Conservation (phyloP, 768 basidiomycete species). For the Phlebiopsis gigantea region DNA sequence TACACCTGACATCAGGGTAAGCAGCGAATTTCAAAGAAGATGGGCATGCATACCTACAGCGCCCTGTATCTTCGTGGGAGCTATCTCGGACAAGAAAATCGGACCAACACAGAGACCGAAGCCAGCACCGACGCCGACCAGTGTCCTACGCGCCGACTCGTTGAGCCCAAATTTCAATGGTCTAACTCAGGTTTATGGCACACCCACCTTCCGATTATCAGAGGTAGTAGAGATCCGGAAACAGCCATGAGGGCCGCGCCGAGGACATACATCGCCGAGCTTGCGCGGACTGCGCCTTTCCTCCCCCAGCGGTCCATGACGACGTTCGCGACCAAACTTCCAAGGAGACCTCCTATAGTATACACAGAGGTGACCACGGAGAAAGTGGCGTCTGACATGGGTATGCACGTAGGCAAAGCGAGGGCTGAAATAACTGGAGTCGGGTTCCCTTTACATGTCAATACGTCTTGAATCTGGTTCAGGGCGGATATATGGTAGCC, state of each 20-base stretch:
- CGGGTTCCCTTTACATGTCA: constrained; percentile 54
- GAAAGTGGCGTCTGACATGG: constrained; percentile 72
- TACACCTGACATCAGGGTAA: constrained; percentile 45
- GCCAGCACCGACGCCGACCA: constrained; percentile 69
- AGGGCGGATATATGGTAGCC: constrained; percentile 92
- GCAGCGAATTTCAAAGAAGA: not conserved
- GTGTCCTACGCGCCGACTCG: constrained; percentile 46
- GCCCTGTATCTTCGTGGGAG: constrained; percentile 71
- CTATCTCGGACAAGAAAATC: constrained; percentile 80
- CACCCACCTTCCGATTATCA: constrained; percentile 65
- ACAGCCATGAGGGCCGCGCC: constrained; percentile 67
- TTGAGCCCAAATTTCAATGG: too few species aligned
- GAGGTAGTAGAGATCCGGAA: constrained; percentile 46
- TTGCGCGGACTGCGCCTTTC: constrained; percentile 57
- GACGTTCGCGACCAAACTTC: constrained; percentile 63
- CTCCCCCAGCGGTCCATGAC: constrained; percentile 71
- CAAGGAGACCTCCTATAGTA: constrained; percentile 82
- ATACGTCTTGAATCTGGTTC: constrained; percentile 78
- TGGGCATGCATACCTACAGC: constrained; percentile 49
- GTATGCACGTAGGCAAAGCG: constrained; percentile 68
- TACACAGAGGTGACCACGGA: constrained; percentile 82
- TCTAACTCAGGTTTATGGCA: too few species aligned
- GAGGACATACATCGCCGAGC: constrained; percentile 45
- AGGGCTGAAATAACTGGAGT: constrained; percentile 19
- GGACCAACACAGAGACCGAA: constrained; percentile 77